These are phyloP conservation scores for Tylopilus felleus DNA, from an alignment of 768 basidiomycete genomes.

Conservation along the genomic window DNA sequence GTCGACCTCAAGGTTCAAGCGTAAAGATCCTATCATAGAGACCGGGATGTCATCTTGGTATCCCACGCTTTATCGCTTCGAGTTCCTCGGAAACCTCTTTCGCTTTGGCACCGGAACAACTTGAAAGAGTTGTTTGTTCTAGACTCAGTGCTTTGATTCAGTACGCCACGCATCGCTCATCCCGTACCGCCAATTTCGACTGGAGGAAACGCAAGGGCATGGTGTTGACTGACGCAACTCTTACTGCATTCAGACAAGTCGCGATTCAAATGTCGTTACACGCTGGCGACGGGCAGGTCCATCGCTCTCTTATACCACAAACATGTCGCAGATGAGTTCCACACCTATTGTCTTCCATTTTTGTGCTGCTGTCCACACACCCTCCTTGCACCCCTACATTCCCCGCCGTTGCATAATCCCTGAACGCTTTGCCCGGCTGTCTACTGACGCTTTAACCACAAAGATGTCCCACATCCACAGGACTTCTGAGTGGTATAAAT, in stretches of 20 bases:
- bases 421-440: background rate
- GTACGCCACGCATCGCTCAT: background rate
- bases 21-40: no score
- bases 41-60: no score
- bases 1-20: no score
- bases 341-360: conserved; percentile 9
- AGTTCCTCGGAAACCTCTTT: no score
- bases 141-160: background rate
- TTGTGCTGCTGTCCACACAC: background rate
- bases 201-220: background rate
- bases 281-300: background rate
- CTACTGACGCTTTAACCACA: conserved; percentile 12
- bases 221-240: background rate
- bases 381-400: no score
- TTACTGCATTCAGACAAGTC: background rate
- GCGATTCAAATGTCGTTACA: background rate
- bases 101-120: no score
- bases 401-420: background rate
- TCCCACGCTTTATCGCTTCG: no score
- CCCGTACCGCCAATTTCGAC: background rate
- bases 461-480: conserved; percentile 1
- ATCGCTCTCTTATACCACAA: background rate
- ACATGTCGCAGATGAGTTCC: conserved; percentile 1
- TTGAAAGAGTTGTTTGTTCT: no score
- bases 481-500: conserved; percentile 10